phyloP scores from a whole-genome alignment of 2,329 filamentous ascomycete species.

The Colletotrichum limetticola region DNA sequence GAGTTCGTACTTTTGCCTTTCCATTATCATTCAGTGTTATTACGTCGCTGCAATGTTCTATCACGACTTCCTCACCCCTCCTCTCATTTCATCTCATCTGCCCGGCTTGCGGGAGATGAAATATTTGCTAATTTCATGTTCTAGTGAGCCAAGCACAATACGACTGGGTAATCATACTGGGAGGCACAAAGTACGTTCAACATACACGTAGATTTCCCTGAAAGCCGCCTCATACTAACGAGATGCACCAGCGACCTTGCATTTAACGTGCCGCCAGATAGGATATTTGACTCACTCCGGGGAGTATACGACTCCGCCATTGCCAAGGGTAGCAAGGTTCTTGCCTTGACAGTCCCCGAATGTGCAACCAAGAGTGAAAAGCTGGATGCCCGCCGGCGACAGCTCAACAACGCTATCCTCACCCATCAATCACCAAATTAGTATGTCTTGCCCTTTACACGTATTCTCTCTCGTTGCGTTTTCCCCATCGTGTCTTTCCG shows the following conservation, averaged over 20 bases:
- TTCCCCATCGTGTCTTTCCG: neutral
- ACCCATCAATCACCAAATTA: slow-evolving; percentile 59
- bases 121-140: slow-evolving; percentile 20
- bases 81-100: neutral
- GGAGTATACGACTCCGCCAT: slow-evolving; percentile 62
- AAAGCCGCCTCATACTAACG: neutral
- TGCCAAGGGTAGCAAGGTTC: slow-evolving; percentile 61
- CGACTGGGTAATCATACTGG: slow-evolving; percentile 73
- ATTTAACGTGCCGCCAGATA: slow-evolving; percentile 46
- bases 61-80: neutral
- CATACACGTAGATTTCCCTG: neutral
- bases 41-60: neutral
- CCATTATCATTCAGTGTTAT: neutral
- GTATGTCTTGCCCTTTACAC: slow-evolving; percentile 52
- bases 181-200: slow-evolving; percentile 69
- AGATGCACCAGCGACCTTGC: slow-evolving; percentile 59
- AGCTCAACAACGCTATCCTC: slow-evolving; percentile 65
- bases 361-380: slow-evolving; percentile 44
- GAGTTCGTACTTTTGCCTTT: slow-evolving; percentile 44
- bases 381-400: slow-evolving; percentile 49
- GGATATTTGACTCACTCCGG: slow-evolving; percentile 61
- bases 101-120: neutral
- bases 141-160: slow-evolving; percentile 43
- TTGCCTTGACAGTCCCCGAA: slow-evolving; percentile 73
- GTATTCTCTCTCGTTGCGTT: neutral